phyloP scores from a whole-genome alignment of 805 yeast genomes.

The Jamesozyma piceae region DNA sequence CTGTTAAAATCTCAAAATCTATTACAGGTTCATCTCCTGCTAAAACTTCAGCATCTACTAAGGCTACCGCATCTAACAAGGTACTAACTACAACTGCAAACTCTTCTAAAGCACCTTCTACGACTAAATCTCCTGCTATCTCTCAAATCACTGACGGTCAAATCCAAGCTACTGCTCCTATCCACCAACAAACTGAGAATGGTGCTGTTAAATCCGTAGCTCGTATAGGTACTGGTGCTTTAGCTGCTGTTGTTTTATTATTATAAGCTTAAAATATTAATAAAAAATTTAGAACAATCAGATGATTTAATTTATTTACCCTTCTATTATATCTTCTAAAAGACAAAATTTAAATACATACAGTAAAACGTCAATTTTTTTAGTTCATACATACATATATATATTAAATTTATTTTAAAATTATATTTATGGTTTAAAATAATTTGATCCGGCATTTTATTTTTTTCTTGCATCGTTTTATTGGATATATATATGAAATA shows the following conservation, averaged over 20 bases:
- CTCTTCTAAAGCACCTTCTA: background rate
- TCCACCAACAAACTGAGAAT: slow-evolving; percentile 13
- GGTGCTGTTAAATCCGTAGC: slow-evolving; percentile 17
- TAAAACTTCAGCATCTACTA: background rate
- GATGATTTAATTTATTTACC: background rate
- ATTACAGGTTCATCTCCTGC: background rate
- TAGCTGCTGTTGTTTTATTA: slow-evolving; percentile 17
- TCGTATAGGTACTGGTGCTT: slow-evolving; percentile 19
- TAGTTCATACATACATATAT: too few relatives aligned
- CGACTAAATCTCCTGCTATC: slow-evolving; percentile 12
- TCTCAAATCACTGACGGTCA: slow-evolving; percentile 13
- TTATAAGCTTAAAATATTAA: slow-evolving; percentile 7
- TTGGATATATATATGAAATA: too few relatives aligned
- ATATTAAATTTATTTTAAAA: too few relatives aligned
- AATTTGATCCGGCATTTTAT: too few relatives aligned
- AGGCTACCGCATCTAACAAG: background rate
- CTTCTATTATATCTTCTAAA: background rate
- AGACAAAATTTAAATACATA: background rate
- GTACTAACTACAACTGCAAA: too few relatives aligned
- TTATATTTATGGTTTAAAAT: too few relatives aligned
- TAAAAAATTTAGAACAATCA: background rate
- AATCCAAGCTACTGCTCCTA: slow-evolving; percentile 9
- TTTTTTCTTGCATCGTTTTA: too few relatives aligned
- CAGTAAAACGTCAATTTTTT: too few relatives aligned
- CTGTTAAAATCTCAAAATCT: background rate